These are phyloP conservation scores for Neobulgaria alba DNA, from an alignment of 2,329 filamentous ascomycete species.

Conservation along the genomic window DNA sequence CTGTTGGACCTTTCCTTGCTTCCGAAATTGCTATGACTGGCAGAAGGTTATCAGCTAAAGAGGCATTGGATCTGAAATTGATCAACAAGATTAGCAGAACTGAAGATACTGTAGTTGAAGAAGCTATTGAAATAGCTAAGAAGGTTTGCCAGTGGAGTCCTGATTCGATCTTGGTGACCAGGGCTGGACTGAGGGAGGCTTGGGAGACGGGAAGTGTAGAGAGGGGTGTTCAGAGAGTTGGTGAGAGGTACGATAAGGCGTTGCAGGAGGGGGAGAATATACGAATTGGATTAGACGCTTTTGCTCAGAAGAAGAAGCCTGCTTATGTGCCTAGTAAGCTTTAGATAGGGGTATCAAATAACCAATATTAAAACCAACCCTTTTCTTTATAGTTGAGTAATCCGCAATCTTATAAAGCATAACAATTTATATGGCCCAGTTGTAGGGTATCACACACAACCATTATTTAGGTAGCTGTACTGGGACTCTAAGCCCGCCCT, in stretches of 20 bases:
- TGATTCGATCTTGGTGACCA: slow-evolving; percentile 64
- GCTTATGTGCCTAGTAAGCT: slow-evolving; percentile 58
- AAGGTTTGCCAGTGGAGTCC: slow-evolving; percentile 58
- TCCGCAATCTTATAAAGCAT: too few relatives aligned
- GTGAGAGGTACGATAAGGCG: slow-evolving; percentile 42
- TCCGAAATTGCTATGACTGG: slow-evolving; percentile 64
- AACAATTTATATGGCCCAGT: too few relatives aligned
- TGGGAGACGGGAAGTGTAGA: slow-evolving; percentile 58
- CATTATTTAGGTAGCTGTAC: too few relatives aligned
- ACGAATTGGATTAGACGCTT: slow-evolving; percentile 63
- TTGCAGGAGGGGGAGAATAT: slow-evolving; percentile 63
- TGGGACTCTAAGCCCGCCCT: too few relatives aligned
- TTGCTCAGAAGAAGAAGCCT: slow-evolving; percentile 65
- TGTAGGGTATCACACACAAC: too few relatives aligned
- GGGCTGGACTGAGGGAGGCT: slow-evolving; percentile 60
- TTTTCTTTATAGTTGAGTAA: too few relatives aligned
- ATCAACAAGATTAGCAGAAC: slow-evolving; percentile 53
- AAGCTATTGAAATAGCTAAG: slow-evolving; percentile 52
- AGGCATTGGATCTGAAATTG: slow-evolving; percentile 56
- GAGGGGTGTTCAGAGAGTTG: slow-evolving; percentile 48
- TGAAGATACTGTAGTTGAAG: slow-evolving; percentile 38
- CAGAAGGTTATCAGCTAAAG: slow-evolving; percentile 46
- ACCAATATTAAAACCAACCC: too few relatives aligned
- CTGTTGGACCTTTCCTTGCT: slow-evolving; percentile 57
- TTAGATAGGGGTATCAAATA: too few relatives aligned